Evolutionary conservation across 805 yeast genomes (phyloP).

Genomic region (Saturnispora zaruensis): DNA sequence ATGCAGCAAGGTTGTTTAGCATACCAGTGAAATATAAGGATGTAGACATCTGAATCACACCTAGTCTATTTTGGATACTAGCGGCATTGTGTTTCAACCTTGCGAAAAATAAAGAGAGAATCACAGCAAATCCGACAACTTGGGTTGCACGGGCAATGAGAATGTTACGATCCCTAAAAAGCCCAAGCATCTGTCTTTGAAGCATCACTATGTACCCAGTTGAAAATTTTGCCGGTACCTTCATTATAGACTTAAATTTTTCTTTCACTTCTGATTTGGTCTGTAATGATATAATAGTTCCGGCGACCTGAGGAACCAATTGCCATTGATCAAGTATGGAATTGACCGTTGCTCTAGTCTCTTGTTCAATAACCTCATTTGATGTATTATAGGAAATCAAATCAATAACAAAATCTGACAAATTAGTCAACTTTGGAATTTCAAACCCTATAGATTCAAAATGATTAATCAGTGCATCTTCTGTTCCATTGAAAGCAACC

Average conservation of each 20-base stretch:
- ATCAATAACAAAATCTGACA: conserved; percentile 72
- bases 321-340: conserved; percentile 34
- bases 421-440: conserved; percentile 54
- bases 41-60: conserved; percentile 65
- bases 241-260: conserved; percentile 24
- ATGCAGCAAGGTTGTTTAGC: conserved; percentile 67
- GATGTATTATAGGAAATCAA: conserved; percentile 51
- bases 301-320: neutral
- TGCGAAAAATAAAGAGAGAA: conserved; percentile 61
- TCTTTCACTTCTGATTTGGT: conserved; percentile 14
- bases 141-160: conserved; percentile 58
- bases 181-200: conserved; percentile 34
- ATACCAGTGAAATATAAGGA: conserved; percentile 73
- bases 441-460: conserved; percentile 42
- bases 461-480: conserved; percentile 37
- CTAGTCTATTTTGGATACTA: conserved; percentile 62
- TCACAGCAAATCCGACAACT: conserved; percentile 51
- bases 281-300: conserved; percentile 8
- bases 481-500: conserved; percentile 59
- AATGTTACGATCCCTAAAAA: conserved; percentile 47
- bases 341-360: conserved; percentile 34
- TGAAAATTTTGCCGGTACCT: conserved; percentile 26
- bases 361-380: conserved; percentile 32
- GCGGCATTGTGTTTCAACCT: conserved; percentile 40
- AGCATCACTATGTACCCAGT: conserved; percentile 29